Conservation (phyloP, 768 basidiomycete genomes). For the Cubamyces sp. region DNA sequence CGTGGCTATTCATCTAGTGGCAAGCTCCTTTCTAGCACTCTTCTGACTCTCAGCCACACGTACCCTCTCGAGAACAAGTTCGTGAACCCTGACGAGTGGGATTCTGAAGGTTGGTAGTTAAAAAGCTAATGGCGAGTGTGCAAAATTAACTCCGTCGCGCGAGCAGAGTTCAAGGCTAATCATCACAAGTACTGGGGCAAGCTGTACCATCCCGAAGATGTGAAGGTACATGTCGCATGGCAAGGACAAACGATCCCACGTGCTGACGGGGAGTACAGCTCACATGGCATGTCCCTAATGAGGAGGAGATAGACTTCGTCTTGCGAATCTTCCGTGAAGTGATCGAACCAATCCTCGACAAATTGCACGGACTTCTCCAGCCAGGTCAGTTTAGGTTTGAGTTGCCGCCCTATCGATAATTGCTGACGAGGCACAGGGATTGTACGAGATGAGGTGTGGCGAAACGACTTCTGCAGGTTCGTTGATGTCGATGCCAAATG, state of each 20-base stretch:
- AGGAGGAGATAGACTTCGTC: constrained; percentile 75
- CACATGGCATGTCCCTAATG: constrained; percentile 77
- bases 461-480: constrained; percentile 85
- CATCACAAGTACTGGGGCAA: constrained; percentile 85
- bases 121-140: neutral
- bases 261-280: constrained; percentile 43
- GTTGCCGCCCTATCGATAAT: constrained; percentile 6
- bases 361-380: constrained; percentile 60
- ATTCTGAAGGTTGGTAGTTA: constrained; percentile 57
- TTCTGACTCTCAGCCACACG: constrained; percentile 77
- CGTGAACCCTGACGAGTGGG: constrained; percentile 78
- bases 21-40: constrained; percentile 70
- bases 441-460: constrained; percentile 66
- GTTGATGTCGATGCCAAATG: constrained; percentile 27
- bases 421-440: constrained; percentile 37
- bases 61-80: constrained; percentile 84
- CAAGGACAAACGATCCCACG: neutral
- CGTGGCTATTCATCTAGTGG: constrained; percentile 83
- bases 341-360: constrained; percentile 62
- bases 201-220: constrained; percentile 67
- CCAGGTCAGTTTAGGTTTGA: constrained; percentile 43
- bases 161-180: constrained; percentile 64
- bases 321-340: constrained; percentile 69
- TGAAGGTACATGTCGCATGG: constrained; percentile 51
- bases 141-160: neutral